Conservation (phyloP, 2,329 filamentous ascomycete species). For the Mycosphaerella arachidis region DNA sequence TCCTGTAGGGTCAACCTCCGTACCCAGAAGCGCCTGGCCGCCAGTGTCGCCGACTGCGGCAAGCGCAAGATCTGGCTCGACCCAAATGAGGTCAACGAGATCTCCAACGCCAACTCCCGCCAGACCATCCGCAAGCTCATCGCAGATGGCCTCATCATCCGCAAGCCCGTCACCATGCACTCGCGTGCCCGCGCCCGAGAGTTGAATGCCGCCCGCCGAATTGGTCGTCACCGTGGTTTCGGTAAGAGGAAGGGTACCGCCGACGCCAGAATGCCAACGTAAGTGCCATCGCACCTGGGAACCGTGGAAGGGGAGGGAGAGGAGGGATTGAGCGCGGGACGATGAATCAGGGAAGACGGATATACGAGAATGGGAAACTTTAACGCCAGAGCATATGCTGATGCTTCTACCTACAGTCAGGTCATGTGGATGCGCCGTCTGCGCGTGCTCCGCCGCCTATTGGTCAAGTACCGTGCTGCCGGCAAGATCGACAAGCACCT, state of each 20-base stretch:
- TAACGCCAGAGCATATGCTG: slow-evolving; percentile 20
- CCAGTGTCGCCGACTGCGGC: slow-evolving; percentile 96
- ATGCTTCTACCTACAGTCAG: slow-evolving; percentile 59
- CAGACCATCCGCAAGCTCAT: slow-evolving; percentile 99
- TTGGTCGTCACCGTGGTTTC: slow-evolving; percentile 97
- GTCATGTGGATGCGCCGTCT: slow-evolving; percentile 99
- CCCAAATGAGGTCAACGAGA: slow-evolving; percentile 98
- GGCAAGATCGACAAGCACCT: slow-evolving; percentile 99
- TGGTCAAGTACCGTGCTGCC: slow-evolving; percentile 99
- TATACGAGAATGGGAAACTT: neutral
- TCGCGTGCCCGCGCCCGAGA: slow-evolving; percentile 93
- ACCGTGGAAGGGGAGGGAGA: slow-evolving; percentile 1
- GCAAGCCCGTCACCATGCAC: slow-evolving; percentile 99
- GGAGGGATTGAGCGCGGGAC: neutral
- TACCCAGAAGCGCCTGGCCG: slow-evolving; percentile 99
- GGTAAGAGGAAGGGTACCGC: slow-evolving; percentile 99
- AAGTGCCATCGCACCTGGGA: slow-evolving; percentile 42
- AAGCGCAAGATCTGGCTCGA: slow-evolving; percentile 99
- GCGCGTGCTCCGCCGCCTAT: slow-evolving; percentile 95
- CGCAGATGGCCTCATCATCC: slow-evolving; percentile 99
- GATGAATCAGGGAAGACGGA: neutral
- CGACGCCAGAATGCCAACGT: slow-evolving; percentile 98
- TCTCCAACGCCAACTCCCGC: slow-evolving; percentile 99
- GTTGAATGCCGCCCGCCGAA: slow-evolving; percentile 87
- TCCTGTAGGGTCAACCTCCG: slow-evolving; percentile 90